Evolutionary conservation across 441 rosid genomes (phyloP), one percentile per base, ranked within the genome.

Genomic region (Gossypium gossypioides): DNA sequence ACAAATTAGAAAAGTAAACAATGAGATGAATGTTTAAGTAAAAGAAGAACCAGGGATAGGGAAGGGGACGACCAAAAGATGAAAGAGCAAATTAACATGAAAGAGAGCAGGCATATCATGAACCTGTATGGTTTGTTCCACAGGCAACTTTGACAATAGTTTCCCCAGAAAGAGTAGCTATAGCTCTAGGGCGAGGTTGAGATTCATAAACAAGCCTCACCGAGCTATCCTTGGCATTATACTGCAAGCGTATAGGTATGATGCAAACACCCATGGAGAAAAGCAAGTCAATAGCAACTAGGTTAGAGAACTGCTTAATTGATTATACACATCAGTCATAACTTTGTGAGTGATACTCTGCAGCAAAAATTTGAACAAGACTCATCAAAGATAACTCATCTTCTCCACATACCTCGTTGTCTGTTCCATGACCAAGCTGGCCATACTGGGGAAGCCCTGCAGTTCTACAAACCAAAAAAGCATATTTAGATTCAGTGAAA

Each of bases 61-160:
- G 9, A 57, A 1, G 9, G 0, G 2, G 5, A 1, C 3, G 3
- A 64, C 12, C 52, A 64, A 13, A 15, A 64, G 42, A 19, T 18
- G n/a, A 37, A 21, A 44, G 16, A 65, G 18, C 12, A 62, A 32
- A 51, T 4, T 16, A 67, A 48, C 40, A 67, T 48, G 64, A 55
- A 52, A 76, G 50, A 51, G 44, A 37, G 29, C 10, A 63, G 37
- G 37, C 15, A 72, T 68, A 66, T 62, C 52, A 71, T 66, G 29
- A 74, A 96, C 99, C 98, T 82, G 96, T 87, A 84, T 96, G 97
- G 82, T 96, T 91, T 60, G 91, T 58, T 73, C 99, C 97, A 72
- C 98, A 90, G 44, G 97, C 96, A 80, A 91, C 96, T 84, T 96
- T 96, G 73, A 91, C 88, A 66, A 92, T 85, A 69, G 90, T 92